Conservation (phyloP, 116 monocot species). For the Trichopus zeylanicus region DNA sequence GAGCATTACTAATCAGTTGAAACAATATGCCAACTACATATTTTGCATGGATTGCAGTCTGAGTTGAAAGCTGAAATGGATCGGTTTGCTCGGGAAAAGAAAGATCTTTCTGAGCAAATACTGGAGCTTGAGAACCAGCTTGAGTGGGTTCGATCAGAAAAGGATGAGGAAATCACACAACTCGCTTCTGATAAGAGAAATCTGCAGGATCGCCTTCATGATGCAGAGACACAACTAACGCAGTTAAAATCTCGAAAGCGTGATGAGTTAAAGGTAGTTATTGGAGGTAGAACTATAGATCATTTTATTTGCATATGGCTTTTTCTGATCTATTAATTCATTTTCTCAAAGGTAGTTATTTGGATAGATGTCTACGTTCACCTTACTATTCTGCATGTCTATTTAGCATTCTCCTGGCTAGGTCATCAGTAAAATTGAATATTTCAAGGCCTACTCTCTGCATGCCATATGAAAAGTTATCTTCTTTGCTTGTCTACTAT, state of each 20-base stretch:
- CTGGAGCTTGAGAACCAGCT: conserved; percentile 78
- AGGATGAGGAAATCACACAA: conserved; percentile 77
- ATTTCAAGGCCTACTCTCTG: too few relatives aligned
- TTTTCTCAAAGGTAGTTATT: too few relatives aligned
- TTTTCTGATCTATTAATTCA: too few relatives aligned
- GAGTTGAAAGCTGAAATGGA: conserved; percentile 76
- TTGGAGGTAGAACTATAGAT: not conserved
- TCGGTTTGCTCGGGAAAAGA: conserved; percentile 66
- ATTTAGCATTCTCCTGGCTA: too few relatives aligned
- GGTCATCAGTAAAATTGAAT: too few relatives aligned
- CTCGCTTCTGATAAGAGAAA: conserved; percentile 57
- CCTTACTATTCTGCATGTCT: too few relatives aligned
- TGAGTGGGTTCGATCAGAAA: conserved; percentile 91
- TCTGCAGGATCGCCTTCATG: conserved; percentile 92
- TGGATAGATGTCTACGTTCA: too few relatives aligned
- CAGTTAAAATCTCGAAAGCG: conserved; percentile 82
- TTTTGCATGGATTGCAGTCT: conserved; percentile 39
- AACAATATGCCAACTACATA: conserved; percentile 2
- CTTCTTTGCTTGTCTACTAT: too few relatives aligned
- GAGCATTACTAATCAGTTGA: conserved; percentile 1
- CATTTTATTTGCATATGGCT: not conserved
- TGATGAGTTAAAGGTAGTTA: conserved; percentile 81
- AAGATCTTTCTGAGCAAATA: conserved; percentile 61
- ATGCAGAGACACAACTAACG: conserved; percentile 76
- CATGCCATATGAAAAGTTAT: too few relatives aligned